These are phyloP conservation scores for Hapsidospora chrysogenum DNA, from an alignment of 495 filamentous ascomycete species.

Conservation along the genomic window DNA sequence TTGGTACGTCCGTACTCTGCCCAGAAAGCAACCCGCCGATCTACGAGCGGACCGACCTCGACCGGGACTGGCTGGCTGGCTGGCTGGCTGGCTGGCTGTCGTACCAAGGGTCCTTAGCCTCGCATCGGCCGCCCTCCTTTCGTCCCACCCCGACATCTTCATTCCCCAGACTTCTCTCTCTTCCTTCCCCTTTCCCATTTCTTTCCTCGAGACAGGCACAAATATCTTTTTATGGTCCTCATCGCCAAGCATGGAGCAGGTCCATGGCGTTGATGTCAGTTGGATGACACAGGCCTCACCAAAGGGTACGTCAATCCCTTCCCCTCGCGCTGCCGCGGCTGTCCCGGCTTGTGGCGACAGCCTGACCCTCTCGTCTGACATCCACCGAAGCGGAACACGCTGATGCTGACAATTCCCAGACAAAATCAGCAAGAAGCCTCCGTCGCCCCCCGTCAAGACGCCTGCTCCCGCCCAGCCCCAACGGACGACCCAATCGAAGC, in stretches of 20 bases:
- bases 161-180: neutral
- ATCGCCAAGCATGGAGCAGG: slow-evolving; percentile 35
- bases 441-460: neutral
- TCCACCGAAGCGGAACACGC: too few species aligned
- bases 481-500: neutral
- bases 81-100: too few species aligned
- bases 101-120: too few species aligned
- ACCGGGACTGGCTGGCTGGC: too few species aligned
- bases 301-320: slow-evolving; percentile 22
- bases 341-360: too few species aligned
- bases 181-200: neutral
- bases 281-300: slow-evolving; percentile 42
- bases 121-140: slow-evolving; percentile 3
- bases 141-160: neutral
- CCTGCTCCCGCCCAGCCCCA: neutral
- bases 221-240: neutral
- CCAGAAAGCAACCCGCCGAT: too few species aligned
- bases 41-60: too few species aligned
- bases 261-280: slow-evolving; percentile 48
- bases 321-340: neutral
- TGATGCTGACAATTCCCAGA: too few species aligned
- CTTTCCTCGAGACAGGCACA: neutral
- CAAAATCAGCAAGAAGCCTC: slow-evolving; percentile 2
- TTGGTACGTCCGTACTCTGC: too few species aligned
- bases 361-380: too few species aligned